Percentiles rank a stretch among this genome's conserved stretches.
phyloP scores from a whole-genome alignment of 768 basidiomycete genomes.

The Leccinum longicurvipes region DNA sequence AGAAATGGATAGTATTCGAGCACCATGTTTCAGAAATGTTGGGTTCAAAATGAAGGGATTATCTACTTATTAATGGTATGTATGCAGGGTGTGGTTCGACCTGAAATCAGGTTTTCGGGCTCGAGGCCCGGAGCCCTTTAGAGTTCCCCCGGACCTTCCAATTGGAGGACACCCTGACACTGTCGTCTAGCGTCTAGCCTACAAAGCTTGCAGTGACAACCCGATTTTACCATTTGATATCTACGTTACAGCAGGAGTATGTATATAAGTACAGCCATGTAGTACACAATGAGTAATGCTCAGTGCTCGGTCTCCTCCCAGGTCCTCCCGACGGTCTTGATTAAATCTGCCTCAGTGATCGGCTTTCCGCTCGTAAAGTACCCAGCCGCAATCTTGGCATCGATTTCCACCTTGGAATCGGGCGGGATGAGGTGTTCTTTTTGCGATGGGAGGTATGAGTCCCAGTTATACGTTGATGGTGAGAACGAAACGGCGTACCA shows the following conservation, averaged over 20 bases:
- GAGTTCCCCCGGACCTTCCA: no score
- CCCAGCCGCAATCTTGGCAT: conserved; percentile 93
- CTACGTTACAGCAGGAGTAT: not conserved
- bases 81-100: no score
- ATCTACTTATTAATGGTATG: no score
- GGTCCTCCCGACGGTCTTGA: conserved; percentile 81
- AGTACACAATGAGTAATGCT: not conserved
- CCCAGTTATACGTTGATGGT: not conserved
- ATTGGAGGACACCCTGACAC: no score
- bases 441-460: conserved; percentile 16
- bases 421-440: conserved; percentile 81
- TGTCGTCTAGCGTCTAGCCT: not conserved
- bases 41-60: no score
- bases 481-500: conserved; percentile 37
- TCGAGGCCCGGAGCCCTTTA: no score
- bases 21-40: no score
- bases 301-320: conserved; percentile 91
- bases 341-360: conserved; percentile 72
- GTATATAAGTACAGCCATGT: not conserved
- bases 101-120: no score
- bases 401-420: conserved; percentile 90
- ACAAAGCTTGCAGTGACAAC: not conserved
- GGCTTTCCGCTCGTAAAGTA: conserved; percentile 85
- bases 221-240: not conserved
- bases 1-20: not conserved